phyloP scores from a whole-genome alignment of 176 grass and related monocot genomes.

The Lolium multiflorum region DNA sequence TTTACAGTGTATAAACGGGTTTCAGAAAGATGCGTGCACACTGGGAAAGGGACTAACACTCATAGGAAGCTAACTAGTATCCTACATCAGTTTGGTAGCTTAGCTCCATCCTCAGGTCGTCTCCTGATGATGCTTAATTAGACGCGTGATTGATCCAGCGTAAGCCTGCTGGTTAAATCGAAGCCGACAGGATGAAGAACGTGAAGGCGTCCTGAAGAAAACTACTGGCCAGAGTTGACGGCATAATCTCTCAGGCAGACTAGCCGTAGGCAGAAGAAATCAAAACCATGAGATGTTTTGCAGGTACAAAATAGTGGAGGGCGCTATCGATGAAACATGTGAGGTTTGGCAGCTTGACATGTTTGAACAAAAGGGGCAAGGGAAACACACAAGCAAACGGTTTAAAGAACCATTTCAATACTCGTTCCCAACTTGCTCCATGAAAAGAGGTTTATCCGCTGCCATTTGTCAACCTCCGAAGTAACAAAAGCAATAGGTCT shows the following conservation, averaged over 20 bases:
- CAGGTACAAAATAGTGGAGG: constrained; percentile 49
- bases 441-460: not conserved
- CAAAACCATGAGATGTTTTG: constrained; percentile 39
- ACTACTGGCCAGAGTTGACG: constrained; percentile 46
- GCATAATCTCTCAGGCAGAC: constrained; percentile 6
- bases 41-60: constrained; percentile 52
- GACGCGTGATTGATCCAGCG: constrained; percentile 38
- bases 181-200: constrained; percentile 25
- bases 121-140: constrained; percentile 26
- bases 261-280: not conserved
- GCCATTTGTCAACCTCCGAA: constrained; percentile 50
- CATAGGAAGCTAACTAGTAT: not conserved
- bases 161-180: constrained; percentile 28
- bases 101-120: constrained; percentile 36
- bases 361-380: constrained; percentile 44
- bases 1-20: constrained; percentile 51
- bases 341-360: constrained; percentile 74
- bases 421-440: not conserved
- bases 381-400: constrained; percentile 40
- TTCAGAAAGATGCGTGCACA: constrained; percentile 45
- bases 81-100: constrained; percentile 30
- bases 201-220: constrained; percentile 43
- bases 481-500: constrained; percentile 36
- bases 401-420: constrained; percentile 30
- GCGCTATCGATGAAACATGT: constrained; percentile 55